phyloP scores from a whole-genome alignment of 208 protist species.

The Leishmania amazonensis region DNA sequence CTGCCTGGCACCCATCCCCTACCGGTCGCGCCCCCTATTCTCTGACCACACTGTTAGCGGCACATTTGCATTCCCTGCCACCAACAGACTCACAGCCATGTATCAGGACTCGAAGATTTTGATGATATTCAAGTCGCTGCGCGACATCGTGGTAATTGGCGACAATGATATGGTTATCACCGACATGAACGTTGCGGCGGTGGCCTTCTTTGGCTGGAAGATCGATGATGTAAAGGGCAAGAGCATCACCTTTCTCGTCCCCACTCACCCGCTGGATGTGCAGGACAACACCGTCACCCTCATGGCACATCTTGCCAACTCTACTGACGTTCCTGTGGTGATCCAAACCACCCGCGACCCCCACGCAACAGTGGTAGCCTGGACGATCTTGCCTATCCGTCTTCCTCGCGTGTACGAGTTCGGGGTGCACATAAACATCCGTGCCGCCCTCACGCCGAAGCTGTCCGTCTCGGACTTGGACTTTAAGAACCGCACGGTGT shows the following conservation, averaged over 20 bases:
- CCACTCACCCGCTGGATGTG: conserved; percentile 83
- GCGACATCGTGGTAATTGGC: conserved; percentile 89
- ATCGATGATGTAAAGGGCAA: conserved; percentile 78
- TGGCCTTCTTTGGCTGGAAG: conserved; percentile 80
- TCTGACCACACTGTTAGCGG: not conserved
- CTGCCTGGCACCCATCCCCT: not conserved
- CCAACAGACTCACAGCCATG: conserved; percentile 31
- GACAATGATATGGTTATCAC: conserved; percentile 91
- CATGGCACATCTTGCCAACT: conserved; percentile 61
- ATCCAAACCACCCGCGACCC: conserved; percentile 89
- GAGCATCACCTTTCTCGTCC: conserved; percentile 90
- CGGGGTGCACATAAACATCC: conserved; percentile 88
- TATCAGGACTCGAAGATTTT: conserved; percentile 80
- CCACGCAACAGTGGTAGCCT: conserved; percentile 87
- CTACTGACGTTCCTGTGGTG: conserved; percentile 71
- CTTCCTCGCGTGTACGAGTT: conserved; percentile 88
- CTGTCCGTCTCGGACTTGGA: conserved; percentile 88
- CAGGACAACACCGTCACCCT: conserved; percentile 83
- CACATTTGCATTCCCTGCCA: not conserved
- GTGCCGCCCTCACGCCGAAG: conserved; percentile 85
- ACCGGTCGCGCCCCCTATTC: not conserved
- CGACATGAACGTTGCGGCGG: conserved; percentile 82
- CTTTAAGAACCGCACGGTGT: conserved; percentile 92
- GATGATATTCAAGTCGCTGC: conserved; percentile 87
- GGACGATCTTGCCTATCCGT: conserved; percentile 80